Percentiles rank a stretch among this genome's conserved stretches.
Conservation (phyloP, 768 basidiomycete genomes). For the Lyophyllum shimeji region DNA sequence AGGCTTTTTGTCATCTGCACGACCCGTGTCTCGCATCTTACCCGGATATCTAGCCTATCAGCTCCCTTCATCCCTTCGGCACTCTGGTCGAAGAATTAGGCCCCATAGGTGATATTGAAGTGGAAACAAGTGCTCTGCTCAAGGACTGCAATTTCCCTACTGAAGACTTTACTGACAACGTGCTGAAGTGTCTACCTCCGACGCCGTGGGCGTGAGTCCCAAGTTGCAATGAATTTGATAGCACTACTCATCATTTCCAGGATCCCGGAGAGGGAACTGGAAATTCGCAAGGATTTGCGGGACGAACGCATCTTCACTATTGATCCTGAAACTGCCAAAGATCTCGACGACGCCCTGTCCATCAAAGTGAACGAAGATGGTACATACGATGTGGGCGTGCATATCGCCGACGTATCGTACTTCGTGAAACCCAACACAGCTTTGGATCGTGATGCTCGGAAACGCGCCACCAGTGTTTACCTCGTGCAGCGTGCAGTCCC, state of each 20-base stretch:
- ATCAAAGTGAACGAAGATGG: constrained; percentile 89
- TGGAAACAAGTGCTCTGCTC: constrained; percentile 94
- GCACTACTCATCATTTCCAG: constrained; percentile 34
- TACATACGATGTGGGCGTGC: constrained; percentile 90
- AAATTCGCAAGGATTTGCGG: constrained; percentile 87
- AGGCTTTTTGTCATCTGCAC: constrained; percentile 29
- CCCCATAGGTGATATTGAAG: constrained; percentile 97
- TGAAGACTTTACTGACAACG: constrained; percentile 94
- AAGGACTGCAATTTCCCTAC: constrained; percentile 99
- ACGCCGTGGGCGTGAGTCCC: constrained; percentile 84
- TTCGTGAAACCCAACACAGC: constrained; percentile 95
- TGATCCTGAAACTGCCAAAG: constrained; percentile 86
- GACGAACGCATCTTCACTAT: constrained; percentile 88
- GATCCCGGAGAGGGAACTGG: constrained; percentile 86
- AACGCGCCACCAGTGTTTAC: constrained; percentile 95
- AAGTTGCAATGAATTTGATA: constrained; percentile 1
- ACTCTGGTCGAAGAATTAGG: constrained; percentile 97
- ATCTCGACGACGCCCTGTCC: constrained; percentile 94
- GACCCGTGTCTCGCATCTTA: constrained; percentile 17
- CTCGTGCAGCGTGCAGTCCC: constrained; percentile 95
- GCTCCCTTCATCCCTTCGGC: constrained; percentile 97
- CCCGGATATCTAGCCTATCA: constrained; percentile 66
- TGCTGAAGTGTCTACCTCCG: constrained; percentile 93
- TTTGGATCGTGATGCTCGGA: constrained; percentile 97
- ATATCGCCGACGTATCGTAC: constrained; percentile 94